Percentiles rank a stretch among this genome's conserved stretches.
phyloP scores from a whole-genome alignment of 768 basidiomycete species.

The Pisolithus orientalis region DNA sequence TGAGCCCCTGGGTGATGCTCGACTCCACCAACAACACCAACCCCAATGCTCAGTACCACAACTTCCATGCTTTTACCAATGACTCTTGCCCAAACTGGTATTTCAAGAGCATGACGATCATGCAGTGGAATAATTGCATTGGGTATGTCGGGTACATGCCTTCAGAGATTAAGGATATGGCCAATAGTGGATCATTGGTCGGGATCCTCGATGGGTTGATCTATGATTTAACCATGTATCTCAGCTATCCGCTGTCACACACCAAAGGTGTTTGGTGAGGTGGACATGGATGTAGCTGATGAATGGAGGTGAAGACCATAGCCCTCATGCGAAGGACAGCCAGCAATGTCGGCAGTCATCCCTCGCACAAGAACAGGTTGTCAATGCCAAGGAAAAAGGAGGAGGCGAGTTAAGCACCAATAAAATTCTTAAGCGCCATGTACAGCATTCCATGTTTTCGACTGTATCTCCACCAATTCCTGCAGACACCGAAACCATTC shows the following conservation, averaged over 20 bases:
- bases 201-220: constrained; percentile 85
- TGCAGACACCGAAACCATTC: too few species aligned
- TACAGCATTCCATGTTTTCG: too few species aligned
- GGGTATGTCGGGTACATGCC: constrained; percentile 87
- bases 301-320: too few species aligned
- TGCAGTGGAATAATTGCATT: constrained; percentile 84
- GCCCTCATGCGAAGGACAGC: too few species aligned
- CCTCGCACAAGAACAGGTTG: too few species aligned
- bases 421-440: too few species aligned
- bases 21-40: constrained; percentile 74
- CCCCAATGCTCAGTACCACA: constrained; percentile 80
- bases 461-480: too few species aligned
- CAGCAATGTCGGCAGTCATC: too few species aligned
- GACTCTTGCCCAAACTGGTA: constrained; percentile 99
- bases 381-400: too few species aligned
- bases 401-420: too few species aligned
- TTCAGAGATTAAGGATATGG: constrained; percentile 66
- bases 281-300: too few species aligned
- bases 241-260: constrained; percentile 66
- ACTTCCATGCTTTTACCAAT: constrained; percentile 85
- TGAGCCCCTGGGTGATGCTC: constrained; percentile 81
- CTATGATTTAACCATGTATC: constrained; percentile 82
- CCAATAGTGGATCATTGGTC: constrained; percentile 53
- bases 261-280: too few species aligned
- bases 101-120: constrained; percentile 85